Base-by-base conservation (phyloP, 176 grass and related monocot genomes). In the barley (Hordeum vulgare) region DNA sequence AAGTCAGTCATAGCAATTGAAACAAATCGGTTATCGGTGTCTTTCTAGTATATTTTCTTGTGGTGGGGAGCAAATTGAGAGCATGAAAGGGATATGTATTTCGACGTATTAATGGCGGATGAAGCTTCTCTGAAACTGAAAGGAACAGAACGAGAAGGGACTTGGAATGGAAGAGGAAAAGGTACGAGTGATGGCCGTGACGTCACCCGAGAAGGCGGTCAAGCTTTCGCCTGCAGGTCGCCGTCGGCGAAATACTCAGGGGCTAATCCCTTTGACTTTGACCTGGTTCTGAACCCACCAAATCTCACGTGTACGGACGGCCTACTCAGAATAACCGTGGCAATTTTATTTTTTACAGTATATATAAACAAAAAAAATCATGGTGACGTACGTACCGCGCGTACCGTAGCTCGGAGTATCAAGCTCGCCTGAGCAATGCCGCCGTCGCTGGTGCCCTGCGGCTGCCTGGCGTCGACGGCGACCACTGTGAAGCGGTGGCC, bases 361-460 rank as follows among this genome's bases (percentile, higher is more conserved):
- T 51, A 45, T 51, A 53, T 5, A 53, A 54, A 54, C 6, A 54
- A 51, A 33, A 21, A 66, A 39, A 15, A 1, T 13, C 28, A 54
- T 54, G 3, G 67, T 37, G 80, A 11, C 7, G 5, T 27, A 35
- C 24, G 60, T 63, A 63, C 12, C 15, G 61, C 11, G 3, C 80
- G 2, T 91, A 94, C 92, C 88, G 66, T 64, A 47, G 81, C 70
- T 70, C 68, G 58, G 2, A 94, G 36, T 1, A 75, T 81, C 2
- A 94, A 72, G n/a, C 26, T 86, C 27, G 80, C 82, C 5, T 76
- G 80, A 14, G 88, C 78, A 18, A 41, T 9, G 70, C 41, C 69
- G 6, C 8, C 39, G n/a, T 0, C 67, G 71, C 3, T 0, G 70
- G 17, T 12, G 83, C 27, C 9, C 51, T 18, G 51, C 11, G 71